Percentiles rank a stretch among this genome's conserved stretches.
Conservation (phyloP, 108 stramenopile species). For the Cyclotella atomus region DNA sequence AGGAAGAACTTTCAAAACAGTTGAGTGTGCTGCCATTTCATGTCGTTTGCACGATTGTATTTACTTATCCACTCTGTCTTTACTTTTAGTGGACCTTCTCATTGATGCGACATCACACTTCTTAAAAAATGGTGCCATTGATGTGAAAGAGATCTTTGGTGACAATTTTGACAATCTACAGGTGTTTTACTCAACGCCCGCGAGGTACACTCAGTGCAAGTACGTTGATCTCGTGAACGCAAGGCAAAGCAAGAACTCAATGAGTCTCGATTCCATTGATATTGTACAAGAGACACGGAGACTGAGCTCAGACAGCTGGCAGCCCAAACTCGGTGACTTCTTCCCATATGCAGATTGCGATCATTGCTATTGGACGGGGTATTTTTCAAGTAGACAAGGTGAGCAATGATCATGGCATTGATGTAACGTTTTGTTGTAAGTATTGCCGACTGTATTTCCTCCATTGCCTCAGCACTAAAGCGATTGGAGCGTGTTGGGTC, state of each 20-base stretch:
- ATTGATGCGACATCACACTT: conserved; percentile 43
- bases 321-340: conserved; percentile 87
- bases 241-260: conserved; percentile 35
- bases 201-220: conserved; percentile 82
- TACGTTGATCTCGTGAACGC: conserved; percentile 65
- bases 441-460: too few relatives aligned
- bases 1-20: conserved; percentile 55
- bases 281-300: too few relatives aligned
- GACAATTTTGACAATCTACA: conserved; percentile 70
- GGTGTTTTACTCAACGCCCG: conserved; percentile 89
- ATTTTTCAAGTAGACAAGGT: conserved; percentile 89
- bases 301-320: conserved; percentile 27
- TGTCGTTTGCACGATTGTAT: not conserved
- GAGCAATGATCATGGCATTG: too few relatives aligned
- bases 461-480: too few relatives aligned
- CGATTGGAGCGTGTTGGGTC: conserved; percentile 83
- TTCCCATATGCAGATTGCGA: conserved; percentile 94
- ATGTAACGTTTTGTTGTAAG: too few relatives aligned
- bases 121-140: conserved; percentile 27
- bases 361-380: conserved; percentile 95
- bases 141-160: conserved; percentile 56
- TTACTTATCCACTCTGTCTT: not conserved
- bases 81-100: conserved; percentile 46
- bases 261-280: too few relatives aligned
- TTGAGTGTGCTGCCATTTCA: conserved; percentile 8